A percentile compares a stretch with the other conserved stretches of the same genome.
These are phyloP conservation scores for Bocquillonia castaneifolia DNA, from an alignment of 441 rosid species.

Conservation along the genomic window DNA sequence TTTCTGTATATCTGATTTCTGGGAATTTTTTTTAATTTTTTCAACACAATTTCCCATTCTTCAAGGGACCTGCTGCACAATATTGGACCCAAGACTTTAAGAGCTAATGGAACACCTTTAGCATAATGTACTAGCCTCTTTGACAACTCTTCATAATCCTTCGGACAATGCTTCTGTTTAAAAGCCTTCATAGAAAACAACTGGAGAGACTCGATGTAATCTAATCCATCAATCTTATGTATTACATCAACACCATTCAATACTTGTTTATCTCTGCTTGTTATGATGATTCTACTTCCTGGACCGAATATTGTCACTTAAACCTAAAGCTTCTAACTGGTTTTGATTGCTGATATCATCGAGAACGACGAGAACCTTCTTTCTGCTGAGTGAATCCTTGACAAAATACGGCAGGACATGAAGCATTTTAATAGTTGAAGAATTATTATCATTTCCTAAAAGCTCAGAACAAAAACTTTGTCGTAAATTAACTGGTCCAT, in stretches of 20 bases:
- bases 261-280: conserved; percentile 13
- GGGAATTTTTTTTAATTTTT: conserved; percentile 4
- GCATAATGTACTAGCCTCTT: neutral
- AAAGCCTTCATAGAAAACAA: conserved; percentile 13
- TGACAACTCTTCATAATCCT: neutral
- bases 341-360: neutral
- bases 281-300: conserved; percentile 16
- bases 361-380: conserved; percentile 4
- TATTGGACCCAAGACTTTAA: conserved; percentile 22
- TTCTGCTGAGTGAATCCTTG: neutral
- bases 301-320: neutral
- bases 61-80: neutral
- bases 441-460: neutral
- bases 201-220: neutral
- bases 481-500: neutral
- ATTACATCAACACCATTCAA: neutral
- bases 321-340: neutral
- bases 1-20: neutral
- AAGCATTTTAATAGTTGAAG: neutral
- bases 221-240: neutral
- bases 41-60: conserved; percentile 14
- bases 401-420: neutral
- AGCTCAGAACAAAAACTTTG: neutral
- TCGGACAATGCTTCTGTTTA: neutral
- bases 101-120: conserved; percentile 19